Conservation (phyloP, 2,329 filamentous ascomycete genomes). For the Chrysosporium keratinophilum region DNA sequence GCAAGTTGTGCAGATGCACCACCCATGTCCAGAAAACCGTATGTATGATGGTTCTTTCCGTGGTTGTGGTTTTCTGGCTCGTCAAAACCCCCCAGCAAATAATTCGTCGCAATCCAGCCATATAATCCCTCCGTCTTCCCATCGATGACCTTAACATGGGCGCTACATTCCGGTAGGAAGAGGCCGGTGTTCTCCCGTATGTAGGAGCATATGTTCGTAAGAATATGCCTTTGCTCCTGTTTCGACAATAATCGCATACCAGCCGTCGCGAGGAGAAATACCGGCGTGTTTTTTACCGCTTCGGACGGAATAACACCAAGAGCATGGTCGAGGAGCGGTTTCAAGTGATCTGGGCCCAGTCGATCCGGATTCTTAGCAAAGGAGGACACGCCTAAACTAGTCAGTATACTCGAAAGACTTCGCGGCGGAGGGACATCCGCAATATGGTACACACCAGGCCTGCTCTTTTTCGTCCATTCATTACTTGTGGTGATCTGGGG, state of each 20-base stretch:
- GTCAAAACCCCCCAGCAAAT: slow-evolving; percentile 84
- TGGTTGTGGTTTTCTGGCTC: slow-evolving; percentile 62
- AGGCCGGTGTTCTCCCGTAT: slow-evolving; percentile 68
- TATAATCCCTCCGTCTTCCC: slow-evolving; percentile 94
- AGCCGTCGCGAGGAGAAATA: slow-evolving; percentile 91
- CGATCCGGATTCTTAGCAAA: slow-evolving; percentile 67
- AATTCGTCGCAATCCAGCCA: slow-evolving; percentile 96
- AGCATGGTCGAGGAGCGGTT: slow-evolving; percentile 70
- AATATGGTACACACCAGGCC: slow-evolving; percentile 52
- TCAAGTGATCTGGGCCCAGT: slow-evolving; percentile 72
- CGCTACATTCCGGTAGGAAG: slow-evolving; percentile 73
- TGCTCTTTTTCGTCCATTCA: slow-evolving; percentile 85
- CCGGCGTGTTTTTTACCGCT: slow-evolving; percentile 71
- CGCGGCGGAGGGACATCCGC: background rate
- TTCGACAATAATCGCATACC: slow-evolving; percentile 81
- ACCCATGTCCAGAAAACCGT: slow-evolving; percentile 97
- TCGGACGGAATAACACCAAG: slow-evolving; percentile 64
- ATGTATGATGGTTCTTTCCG: slow-evolving; percentile 83
- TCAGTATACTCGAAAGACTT: slow-evolving; percentile 6
- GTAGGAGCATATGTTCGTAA: slow-evolving; percentile 73
- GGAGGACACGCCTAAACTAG: slow-evolving; percentile 58
- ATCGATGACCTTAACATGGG: slow-evolving; percentile 87
- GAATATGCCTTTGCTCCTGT: slow-evolving; percentile 58
- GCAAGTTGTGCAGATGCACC: slow-evolving; percentile 96
- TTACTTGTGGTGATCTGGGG: slow-evolving; percentile 76